Evolutionary conservation across 495 filamentous ascomycete genomes (phyloP).

Genomic region (Penicillium atrosanguineum): DNA sequence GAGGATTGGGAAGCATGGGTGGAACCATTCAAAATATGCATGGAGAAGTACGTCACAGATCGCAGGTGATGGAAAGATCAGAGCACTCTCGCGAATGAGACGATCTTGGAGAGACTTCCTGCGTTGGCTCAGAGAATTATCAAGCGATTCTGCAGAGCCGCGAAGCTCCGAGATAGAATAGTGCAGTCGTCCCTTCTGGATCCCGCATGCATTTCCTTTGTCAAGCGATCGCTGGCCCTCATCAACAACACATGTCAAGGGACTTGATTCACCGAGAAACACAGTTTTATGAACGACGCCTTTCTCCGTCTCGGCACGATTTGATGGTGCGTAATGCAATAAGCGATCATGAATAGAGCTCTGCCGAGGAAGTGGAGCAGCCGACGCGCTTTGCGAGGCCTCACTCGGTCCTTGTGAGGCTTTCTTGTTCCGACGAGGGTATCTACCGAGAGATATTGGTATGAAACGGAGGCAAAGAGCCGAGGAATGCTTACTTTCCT

Average conservation of each 20-base stretch:
- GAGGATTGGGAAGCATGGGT: conserved; percentile 44
- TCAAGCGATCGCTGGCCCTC: conserved; percentile 31
- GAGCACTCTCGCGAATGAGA: conserved; percentile 35
- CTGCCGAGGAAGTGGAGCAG: background rate
- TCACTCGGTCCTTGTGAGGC: conserved; percentile 2
- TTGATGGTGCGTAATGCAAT: conserved; percentile 11
- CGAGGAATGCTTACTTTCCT: conserved; percentile 35
- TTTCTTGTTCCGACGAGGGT: conserved; percentile 27
- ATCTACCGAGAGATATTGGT: conserved; percentile 17
- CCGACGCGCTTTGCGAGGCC: background rate
- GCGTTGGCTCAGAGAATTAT: conserved; percentile 14
- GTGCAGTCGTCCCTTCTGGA: conserved; percentile 32
- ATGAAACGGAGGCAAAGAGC: background rate
- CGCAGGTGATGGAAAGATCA: conserved; percentile 33
- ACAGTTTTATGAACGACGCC: conserved; percentile 31
- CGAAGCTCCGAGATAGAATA: conserved; percentile 32
- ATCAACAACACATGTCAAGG: conserved; percentile 40
- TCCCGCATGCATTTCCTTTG: conserved; percentile 22
- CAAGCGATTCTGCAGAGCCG: conserved; percentile 4
- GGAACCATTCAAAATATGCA: conserved; percentile 47
- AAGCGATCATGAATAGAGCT: background rate
- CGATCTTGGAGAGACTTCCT: conserved; percentile 22
- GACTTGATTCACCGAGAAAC: conserved; percentile 43
- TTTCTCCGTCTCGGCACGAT: conserved; percentile 3
- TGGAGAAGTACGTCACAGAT: conserved; percentile 32